These are phyloP conservation scores for Calonectria hongkongensis DNA, from an alignment of 2,329 filamentous ascomycete species.

Conservation along the genomic window DNA sequence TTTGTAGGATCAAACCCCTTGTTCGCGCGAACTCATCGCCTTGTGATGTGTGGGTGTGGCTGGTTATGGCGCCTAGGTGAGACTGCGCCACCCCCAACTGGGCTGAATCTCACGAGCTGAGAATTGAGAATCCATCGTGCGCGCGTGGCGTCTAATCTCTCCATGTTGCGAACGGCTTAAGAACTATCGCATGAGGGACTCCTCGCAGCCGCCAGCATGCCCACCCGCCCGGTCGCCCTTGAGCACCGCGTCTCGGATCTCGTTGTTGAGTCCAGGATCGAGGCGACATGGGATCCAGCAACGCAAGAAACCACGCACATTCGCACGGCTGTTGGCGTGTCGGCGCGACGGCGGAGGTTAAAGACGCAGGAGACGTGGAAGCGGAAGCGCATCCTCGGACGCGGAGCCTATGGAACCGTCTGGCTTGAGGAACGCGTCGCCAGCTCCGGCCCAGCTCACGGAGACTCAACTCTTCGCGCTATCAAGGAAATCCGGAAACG, in stretches of 20 bases:
- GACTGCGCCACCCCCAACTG: too few relatives aligned
- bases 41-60: too few relatives aligned
- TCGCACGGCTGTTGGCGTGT: constrained; percentile 16
- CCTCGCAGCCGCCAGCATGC: background rate
- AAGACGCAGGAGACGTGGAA: constrained; percentile 25
- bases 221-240: background rate
- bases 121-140: too few relatives aligned
- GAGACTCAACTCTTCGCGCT: constrained; percentile 4
- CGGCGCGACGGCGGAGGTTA: constrained; percentile 3
- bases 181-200: too few relatives aligned
- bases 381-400: constrained; percentile 14
- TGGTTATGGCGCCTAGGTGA: too few relatives aligned
- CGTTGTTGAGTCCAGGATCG: constrained; percentile 24
- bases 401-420: constrained; percentile 1
- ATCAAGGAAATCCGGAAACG: constrained; percentile 32
- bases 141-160: too few relatives aligned
- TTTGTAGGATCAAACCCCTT: too few relatives aligned
- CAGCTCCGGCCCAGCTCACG: background rate
- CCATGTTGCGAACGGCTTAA: too few relatives aligned
- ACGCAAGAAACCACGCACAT: constrained; percentile 22
- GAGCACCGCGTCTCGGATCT: constrained; percentile 17
- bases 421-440: constrained; percentile 24
- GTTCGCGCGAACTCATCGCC: too few relatives aligned
- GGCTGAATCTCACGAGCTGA: too few relatives aligned
- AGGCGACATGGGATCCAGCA: constrained; percentile 17